Evolutionary conservation across 176 grass and related monocot species (phyloP), one percentile per base, ranked within the genome.

Genomic region (Hordeum marinum): DNA sequence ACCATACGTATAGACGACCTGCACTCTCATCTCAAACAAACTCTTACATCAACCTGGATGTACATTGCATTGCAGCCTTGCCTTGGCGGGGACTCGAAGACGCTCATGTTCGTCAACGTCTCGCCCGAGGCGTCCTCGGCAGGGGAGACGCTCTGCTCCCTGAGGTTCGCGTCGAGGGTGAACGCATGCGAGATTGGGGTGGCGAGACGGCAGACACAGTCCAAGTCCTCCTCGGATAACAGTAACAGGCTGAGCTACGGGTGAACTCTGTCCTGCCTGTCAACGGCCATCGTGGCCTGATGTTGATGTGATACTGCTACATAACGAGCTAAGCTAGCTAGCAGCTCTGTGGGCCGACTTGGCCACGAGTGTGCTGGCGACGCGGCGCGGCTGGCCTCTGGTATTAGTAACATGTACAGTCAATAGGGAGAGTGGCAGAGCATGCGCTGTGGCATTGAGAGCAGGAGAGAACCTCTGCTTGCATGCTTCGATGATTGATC

Each of bases 51-150:
- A 57, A 60, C 25, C 70, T 82, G 46, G 2, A 3, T 43, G 41
- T 29, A 4, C 36, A 17, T 46, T 68, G 29, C 35, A 43, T 55
- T 41, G 82, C 88, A 98, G 96, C 96, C 96, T 78, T 98, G 96
- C 81, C 94, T 98, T 66, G 96, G 96, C 17, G 96, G 96, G 10
- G 96, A 98, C 58, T 95, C 96, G 0, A 98, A 98, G 72, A 95
- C 96, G 7, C 75, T 98, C 8, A 98, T 98, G 96, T 92, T 98
- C 81, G 96, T 98, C 58, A 98, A 98, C 40, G 83, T 98, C 14
- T 85, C 96, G 39, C 96, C 96, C 0, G 96, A 98, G 69, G 76
- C 69, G 26, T 90, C 96, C 4, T 98, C 91, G 0, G 59, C 77
- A 3, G 88, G 86, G 3, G 96, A 98, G 72, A 90, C 93, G 0